These are phyloP conservation scores for Macrophomina tecta DNA, from an alignment of 2,329 filamentous ascomycete genomes.

Conservation along the genomic window DNA sequence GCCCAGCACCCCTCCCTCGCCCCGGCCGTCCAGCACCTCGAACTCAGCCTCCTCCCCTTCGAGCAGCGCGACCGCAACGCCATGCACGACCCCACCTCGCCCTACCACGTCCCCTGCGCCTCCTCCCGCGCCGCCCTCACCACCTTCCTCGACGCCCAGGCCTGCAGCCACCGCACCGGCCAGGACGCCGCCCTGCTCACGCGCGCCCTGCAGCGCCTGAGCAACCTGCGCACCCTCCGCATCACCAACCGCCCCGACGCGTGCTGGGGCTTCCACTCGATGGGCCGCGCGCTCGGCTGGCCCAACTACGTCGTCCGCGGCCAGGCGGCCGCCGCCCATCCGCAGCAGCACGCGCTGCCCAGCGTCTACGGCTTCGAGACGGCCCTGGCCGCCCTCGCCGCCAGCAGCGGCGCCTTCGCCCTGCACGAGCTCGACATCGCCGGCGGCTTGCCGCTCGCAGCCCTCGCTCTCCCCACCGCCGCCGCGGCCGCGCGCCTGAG, in stretches of 20 bases:
- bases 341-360: background rate
- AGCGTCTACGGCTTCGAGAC: background rate
- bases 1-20: background rate
- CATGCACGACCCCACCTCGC: background rate
- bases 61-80: slow-evolving; percentile 5
- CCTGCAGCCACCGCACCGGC: background rate
- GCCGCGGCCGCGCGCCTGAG: background rate
- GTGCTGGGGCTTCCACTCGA: background rate
- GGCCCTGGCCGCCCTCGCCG: background rate
- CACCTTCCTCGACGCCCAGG: background rate
- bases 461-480: background rate
- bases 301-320: background rate
- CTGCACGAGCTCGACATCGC: background rate
- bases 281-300: slow-evolving; percentile 2
- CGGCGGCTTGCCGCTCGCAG: background rate
- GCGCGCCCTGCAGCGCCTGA: background rate
- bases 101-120: background rate
- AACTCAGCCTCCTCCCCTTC: slow-evolving; percentile 1
- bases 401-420: background rate
- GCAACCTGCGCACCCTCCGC: slow-evolving; percentile 1
- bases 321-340: background rate
- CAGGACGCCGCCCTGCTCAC: slow-evolving; percentile 3
- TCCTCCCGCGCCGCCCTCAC: background rate
- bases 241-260: background rate
- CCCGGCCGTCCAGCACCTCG: background rate